A percentile compares a stretch with the other conserved stretches of the same genome.
phyloP scores from a whole-genome alignment of 331 rosid genomes.

The Malus hybrid region DNA sequence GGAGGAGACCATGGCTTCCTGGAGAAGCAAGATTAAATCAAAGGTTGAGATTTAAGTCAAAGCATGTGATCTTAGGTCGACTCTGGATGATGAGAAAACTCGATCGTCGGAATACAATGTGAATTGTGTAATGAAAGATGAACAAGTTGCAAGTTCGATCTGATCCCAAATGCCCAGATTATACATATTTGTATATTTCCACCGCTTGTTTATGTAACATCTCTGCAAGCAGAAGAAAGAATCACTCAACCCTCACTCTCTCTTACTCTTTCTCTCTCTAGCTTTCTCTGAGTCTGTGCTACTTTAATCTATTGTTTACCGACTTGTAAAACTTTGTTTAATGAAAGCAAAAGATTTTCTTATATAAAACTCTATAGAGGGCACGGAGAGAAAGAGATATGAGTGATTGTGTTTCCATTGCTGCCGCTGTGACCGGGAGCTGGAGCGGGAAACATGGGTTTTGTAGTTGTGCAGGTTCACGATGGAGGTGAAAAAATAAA shows the following conservation, averaged over 20 bases:
- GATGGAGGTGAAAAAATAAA: too few species aligned
- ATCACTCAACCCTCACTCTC: background rate
- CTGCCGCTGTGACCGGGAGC: too few species aligned
- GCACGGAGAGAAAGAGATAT: too few species aligned
- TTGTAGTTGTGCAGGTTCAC: too few species aligned
- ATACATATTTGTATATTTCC: background rate
- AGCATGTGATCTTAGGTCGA: too few species aligned
- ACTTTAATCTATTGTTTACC: background rate
- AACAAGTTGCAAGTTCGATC: conserved; percentile 15
- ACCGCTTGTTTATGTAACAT: conserved; percentile 1
- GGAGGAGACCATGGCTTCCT: too few species aligned
- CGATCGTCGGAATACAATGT: background rate
- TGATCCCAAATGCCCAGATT: conserved; percentile 25
- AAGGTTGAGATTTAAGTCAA: background rate
- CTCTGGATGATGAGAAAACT: background rate
- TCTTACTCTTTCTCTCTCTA: conserved; percentile 7
- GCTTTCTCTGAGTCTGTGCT: background rate
- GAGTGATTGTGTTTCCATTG: too few species aligned
- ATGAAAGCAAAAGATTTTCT: conserved; percentile 7
- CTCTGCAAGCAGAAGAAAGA: background rate
- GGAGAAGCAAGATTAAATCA: background rate
- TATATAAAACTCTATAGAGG: background rate
- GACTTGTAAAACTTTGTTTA: background rate
- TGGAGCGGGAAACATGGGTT: too few species aligned
- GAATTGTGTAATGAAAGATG: background rate